phyloP scores from a whole-genome alignment of 257 asterid genomes.

The Solanum gracilifrons region DNA sequence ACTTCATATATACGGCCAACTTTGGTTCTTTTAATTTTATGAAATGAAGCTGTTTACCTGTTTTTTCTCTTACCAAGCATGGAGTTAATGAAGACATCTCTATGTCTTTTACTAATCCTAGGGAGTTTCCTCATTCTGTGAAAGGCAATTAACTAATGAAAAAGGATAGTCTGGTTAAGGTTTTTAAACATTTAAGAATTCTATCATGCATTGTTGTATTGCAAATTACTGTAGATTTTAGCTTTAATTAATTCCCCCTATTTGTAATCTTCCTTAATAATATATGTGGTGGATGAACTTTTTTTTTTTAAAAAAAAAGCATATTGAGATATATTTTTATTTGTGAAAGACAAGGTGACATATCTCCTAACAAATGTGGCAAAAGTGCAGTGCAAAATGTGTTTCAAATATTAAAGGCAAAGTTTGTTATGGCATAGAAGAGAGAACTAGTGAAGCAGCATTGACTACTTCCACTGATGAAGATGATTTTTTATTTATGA shows the following conservation, averaged over 20 bases:
- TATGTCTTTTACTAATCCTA: too few relatives aligned
- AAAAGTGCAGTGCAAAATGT: neutral
- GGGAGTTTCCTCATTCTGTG: too few relatives aligned
- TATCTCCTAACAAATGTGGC: neutral
- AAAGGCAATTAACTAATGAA: too few relatives aligned
- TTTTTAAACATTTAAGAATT: neutral
- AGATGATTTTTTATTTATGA: neutral
- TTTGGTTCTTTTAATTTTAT: too few relatives aligned
- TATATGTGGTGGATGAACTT: neutral
- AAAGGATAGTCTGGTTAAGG: neutral
- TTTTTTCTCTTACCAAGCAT: too few relatives aligned
- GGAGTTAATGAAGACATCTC: too few relatives aligned
- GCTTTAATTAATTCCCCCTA: neutral
- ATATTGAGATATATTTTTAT: neutral
- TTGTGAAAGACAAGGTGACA: neutral
- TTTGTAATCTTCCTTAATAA: neutral
- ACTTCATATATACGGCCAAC: too few relatives aligned
- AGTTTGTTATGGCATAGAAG: too few relatives aligned
- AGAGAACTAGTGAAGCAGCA: neutral
- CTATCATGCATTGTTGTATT: neutral
- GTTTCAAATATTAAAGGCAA: neutral
- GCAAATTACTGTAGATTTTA: neutral
- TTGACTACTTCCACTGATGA: neutral
- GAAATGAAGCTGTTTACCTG: too few relatives aligned
- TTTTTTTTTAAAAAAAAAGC: too few relatives aligned